Conservation (phyloP, 2,329 filamentous ascomycete genomes). For the Rhynchosporium secalis region DNA sequence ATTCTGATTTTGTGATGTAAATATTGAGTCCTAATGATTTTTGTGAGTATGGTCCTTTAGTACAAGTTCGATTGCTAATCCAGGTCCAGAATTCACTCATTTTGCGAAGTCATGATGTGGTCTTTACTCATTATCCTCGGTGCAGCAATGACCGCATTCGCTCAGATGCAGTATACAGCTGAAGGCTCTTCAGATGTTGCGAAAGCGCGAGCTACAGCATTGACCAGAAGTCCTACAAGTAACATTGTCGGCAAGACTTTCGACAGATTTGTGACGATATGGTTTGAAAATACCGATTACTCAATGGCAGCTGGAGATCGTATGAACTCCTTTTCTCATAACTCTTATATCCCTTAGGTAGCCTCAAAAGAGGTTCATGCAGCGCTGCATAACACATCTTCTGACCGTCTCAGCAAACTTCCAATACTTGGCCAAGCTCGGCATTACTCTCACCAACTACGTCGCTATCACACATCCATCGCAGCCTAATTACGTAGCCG, state of each 20-base stretch:
- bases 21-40: not conserved
- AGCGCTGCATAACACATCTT: not conserved
- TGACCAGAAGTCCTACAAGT: conserved; percentile 60
- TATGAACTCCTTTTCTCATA: conserved; percentile 40
- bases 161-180: conserved; percentile 30
- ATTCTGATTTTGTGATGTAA: not conserved
- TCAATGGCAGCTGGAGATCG: conserved; percentile 62
- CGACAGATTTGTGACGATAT: conserved; percentile 67
- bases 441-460: conserved; percentile 61
- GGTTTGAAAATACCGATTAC: conserved; percentile 75
- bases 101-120: conserved; percentile 7
- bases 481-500: conserved; percentile 73
- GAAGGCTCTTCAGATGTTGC: conserved; percentile 23
- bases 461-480: conserved; percentile 68
- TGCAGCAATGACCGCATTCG: conserved; percentile 38
- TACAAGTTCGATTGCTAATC: too few relatives aligned
- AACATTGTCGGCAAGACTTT: conserved; percentile 69
- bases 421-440: conserved; percentile 56
- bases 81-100: not conserved
- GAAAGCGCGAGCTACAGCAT: conserved; percentile 54
- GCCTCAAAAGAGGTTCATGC: not conserved
- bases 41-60: not conserved
- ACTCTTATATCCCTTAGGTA: not conserved
- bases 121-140: not conserved
- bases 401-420: conserved; percentile 44